A percentile compares a stretch with the other conserved stretches of the same genome.
Conservation (phyloP, 345 rosid genomes). For the Brassica cretica region DNA sequence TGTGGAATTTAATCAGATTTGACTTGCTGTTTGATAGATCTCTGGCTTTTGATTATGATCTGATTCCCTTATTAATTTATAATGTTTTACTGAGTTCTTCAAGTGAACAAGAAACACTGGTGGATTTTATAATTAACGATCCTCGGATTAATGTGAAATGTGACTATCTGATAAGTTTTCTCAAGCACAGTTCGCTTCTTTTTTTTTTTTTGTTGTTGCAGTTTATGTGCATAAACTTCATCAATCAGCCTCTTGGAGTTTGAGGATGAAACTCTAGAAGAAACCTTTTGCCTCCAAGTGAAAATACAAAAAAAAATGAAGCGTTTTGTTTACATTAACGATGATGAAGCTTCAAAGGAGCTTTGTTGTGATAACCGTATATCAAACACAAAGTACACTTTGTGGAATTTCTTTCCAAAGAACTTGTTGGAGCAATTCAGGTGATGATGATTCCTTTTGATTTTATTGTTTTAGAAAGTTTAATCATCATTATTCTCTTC, state of each 20-base stretch:
- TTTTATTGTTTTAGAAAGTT: background rate
- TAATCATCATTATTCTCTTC: background rate
- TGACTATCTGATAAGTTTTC: constrained; percentile 3
- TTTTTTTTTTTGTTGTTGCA: too few relatives aligned
- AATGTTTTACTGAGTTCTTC: constrained; percentile 1
- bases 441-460: constrained; percentile 36
- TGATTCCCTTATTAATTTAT: background rate
- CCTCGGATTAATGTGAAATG: background rate
- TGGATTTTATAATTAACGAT: background rate
- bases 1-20: constrained; percentile 9
- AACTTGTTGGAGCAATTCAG: constrained; percentile 97
- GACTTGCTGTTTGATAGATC: background rate
- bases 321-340: constrained; percentile 84
- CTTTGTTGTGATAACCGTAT: constrained; percentile 81
- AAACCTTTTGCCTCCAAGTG: constrained; percentile 27
- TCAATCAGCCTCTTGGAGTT: constrained; percentile 8
- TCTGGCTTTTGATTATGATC: constrained; percentile 3
- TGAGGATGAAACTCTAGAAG: constrained; percentile 37
- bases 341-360: constrained; percentile 69
- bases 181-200: background rate
- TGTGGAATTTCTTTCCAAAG: constrained; percentile 87
- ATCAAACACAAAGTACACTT: constrained; percentile 85
- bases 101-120: background rate
- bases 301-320: constrained; percentile 51
- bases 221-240: background rate